Conservation (phyloP, 148 eudicot genomes). For the Vaccinium darrowii region DNA sequence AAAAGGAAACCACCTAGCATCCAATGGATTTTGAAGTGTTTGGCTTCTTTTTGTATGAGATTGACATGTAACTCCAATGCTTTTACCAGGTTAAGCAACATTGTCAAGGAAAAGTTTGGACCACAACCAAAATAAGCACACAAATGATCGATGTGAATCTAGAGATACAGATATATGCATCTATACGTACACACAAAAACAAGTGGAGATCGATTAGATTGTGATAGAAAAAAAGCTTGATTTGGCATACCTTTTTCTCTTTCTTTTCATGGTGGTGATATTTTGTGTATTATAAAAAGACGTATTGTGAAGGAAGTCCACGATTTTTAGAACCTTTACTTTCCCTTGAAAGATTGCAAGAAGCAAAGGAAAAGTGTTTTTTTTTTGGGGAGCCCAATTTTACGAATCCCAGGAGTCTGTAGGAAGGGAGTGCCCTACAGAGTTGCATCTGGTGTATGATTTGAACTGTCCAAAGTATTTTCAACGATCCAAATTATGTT, state of each 20-base stretch:
- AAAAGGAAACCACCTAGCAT: not conserved
- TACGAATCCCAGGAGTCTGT: no score
- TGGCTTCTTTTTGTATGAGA: not conserved
- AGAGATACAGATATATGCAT: no score
- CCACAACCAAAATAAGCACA: not conserved
- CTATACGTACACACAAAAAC: not conserved
- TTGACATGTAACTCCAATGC: not conserved
- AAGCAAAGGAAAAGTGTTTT: no score
- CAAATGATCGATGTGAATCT: not conserved
- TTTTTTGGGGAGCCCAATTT: not conserved
- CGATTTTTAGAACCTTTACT: no score
- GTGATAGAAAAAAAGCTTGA: not conserved
- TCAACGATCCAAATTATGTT: no score
- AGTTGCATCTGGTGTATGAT: no score
- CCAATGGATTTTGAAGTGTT: not conserved
- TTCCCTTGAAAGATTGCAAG: no score
- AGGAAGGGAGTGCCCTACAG: no score
- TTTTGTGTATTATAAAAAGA: not conserved
- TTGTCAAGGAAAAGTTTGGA: not conserved
- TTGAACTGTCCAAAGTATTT: no score
- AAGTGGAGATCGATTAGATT: not conserved
- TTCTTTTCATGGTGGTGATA: not conserved
- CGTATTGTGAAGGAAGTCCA: not conserved
- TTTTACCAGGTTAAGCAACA: not conserved
- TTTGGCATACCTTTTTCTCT: not conserved